Percentiles rank a stretch among this genome's conserved stretches.
These are phyloP conservation scores for Sporothrix brunneoviolacea DNA, from an alignment of 2,329 filamentous ascomycete species.

Conservation along the genomic window DNA sequence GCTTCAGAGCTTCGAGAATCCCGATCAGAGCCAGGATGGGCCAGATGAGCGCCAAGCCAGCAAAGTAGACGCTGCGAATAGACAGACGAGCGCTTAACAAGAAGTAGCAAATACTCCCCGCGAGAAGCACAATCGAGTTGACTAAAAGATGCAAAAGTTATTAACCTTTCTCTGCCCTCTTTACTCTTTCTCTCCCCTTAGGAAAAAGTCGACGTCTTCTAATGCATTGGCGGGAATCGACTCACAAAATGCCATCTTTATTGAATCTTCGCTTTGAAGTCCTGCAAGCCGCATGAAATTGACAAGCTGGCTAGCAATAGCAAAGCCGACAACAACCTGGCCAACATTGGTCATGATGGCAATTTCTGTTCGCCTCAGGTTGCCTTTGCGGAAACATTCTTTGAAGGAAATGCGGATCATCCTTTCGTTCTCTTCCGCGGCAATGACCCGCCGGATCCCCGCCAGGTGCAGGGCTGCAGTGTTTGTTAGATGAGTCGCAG, in stretches of 20 bases:
- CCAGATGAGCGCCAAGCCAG: constrained; percentile 29
- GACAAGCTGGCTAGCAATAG: constrained; percentile 29
- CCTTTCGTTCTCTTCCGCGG: constrained; percentile 43
- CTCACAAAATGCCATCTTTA: constrained; percentile 29
- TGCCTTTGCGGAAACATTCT: constrained; percentile 44
- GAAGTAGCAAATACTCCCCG: constrained; percentile 37
- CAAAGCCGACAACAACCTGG: constrained; percentile 27
- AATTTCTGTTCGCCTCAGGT: constrained; percentile 48
- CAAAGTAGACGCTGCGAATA: constrained; percentile 37
- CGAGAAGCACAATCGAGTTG: constrained; percentile 25
- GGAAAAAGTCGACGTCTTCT: too few relatives aligned
- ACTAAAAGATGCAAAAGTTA: too few relatives aligned
- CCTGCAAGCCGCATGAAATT: constrained; percentile 26
- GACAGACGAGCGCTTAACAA: constrained; percentile 34
- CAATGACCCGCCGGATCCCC: constrained; percentile 51
- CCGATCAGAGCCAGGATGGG: constrained; percentile 35
- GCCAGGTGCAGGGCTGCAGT: constrained; percentile 31
- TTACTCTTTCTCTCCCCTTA: too few relatives aligned
- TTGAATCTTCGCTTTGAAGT: constrained; percentile 30
- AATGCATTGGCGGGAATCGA: too few relatives aligned
- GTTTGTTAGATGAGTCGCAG: constrained; percentile 22
- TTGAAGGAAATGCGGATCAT: constrained; percentile 42
- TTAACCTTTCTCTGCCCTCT: too few relatives aligned
- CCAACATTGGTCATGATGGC: constrained; percentile 32
- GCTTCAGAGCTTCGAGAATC: constrained; percentile 33